phyloP scores from a whole-genome alignment of 2,329 filamentous ascomycete species.

The Epichloe festucae region DNA sequence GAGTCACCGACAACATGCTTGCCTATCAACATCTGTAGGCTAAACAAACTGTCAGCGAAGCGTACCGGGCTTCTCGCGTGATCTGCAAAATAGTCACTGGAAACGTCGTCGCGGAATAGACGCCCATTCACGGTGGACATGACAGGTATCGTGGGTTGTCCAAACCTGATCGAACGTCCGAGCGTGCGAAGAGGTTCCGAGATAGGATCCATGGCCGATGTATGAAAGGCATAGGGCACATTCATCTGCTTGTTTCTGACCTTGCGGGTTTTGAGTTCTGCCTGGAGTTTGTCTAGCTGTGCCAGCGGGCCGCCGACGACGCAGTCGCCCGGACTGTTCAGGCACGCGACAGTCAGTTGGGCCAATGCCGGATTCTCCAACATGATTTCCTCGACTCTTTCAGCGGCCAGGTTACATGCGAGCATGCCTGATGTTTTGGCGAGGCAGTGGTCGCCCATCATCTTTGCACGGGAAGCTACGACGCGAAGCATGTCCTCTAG shows the following conservation, averaged over 20 bases:
- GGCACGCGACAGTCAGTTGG: background rate
- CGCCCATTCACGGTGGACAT: too few relatives aligned
- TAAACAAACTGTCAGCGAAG: too few relatives aligned
- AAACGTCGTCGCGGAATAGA: too few relatives aligned
- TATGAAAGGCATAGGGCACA: background rate
- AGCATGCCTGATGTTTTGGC: constrained; percentile 50
- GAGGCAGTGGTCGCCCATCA: constrained; percentile 54
- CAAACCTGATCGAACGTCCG: background rate
- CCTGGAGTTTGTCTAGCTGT: background rate
- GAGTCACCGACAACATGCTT: too few relatives aligned
- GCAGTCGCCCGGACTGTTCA: background rate
- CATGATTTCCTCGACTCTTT: background rate
- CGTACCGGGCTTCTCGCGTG: too few relatives aligned
- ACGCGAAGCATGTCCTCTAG: constrained; percentile 60
- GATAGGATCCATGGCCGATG: background rate
- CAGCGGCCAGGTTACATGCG: constrained; percentile 26
- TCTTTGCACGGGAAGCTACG: constrained; percentile 54
- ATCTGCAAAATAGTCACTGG: too few relatives aligned
- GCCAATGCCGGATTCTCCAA: background rate
- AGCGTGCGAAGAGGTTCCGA: background rate
- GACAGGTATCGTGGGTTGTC: background rate
- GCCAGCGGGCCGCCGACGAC: background rate
- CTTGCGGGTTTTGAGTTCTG: background rate
- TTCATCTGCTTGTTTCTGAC: background rate
- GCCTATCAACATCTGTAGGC: too few relatives aligned